Evolutionary conservation across 148 eudicot species (phyloP).

Genomic region (Beta vulgaris): DNA sequence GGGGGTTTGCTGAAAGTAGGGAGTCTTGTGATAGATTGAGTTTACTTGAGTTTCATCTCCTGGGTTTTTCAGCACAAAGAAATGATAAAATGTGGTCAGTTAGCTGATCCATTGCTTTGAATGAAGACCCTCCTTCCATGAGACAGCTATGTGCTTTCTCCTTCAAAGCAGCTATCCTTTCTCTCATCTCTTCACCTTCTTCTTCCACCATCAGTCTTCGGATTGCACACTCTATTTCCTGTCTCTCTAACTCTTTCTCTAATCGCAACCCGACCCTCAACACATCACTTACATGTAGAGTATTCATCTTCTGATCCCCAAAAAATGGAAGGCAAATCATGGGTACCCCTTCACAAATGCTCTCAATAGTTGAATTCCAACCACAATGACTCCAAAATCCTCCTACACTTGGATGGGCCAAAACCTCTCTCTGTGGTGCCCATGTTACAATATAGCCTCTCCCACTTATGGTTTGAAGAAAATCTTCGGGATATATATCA

Average conservation of each 20-base stretch:
- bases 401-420: constrained; percentile 52
- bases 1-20: too few species aligned
- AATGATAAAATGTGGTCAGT: constrained; percentile 37
- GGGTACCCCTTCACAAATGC: constrained; percentile 53
- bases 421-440: constrained; percentile 48
- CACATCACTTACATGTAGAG: constrained; percentile 38
- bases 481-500: constrained; percentile 11
- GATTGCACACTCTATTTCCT: constrained; percentile 34
- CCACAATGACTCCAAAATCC: constrained; percentile 61
- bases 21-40: not conserved
- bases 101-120: constrained; percentile 22
- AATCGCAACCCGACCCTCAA: constrained; percentile 40
- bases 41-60: not conserved
- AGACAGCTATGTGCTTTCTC: constrained; percentile 31
- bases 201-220: constrained; percentile 36
- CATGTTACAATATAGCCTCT: constrained; percentile 43
- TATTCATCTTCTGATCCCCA: constrained; percentile 43
- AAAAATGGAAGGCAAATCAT: constrained; percentile 52
- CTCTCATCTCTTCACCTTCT: constrained; percentile 33
- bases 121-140: constrained; percentile 41
- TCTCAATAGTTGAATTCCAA: constrained; percentile 61
- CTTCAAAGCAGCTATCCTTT: constrained; percentile 28
- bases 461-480: constrained; percentile 18
- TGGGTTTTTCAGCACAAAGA: constrained; percentile 13
- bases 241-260: constrained; percentile 34